phyloP scores from a whole-genome alignment of 129 eudicot species.

The Lactuca sativa region DNA sequence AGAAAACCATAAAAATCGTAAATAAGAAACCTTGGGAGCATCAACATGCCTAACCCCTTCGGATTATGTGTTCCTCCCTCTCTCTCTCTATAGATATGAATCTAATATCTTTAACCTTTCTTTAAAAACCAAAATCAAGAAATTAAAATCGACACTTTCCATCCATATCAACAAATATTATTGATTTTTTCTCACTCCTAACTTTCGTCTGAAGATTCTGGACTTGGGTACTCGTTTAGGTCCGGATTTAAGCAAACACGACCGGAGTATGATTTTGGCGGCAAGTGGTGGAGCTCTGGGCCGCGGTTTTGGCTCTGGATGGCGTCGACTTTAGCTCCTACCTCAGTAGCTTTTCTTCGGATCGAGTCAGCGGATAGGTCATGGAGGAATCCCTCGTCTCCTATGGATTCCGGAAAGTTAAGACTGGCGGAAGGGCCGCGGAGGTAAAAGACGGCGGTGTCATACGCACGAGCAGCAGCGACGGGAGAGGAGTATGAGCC shows the following conservation, averaged over 20 bases:
- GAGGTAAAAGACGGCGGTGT: conserved; percentile 82
- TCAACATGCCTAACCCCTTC: conserved; percentile 34
- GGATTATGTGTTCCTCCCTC: conserved; percentile 28
- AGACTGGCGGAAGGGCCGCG: conserved; percentile 84
- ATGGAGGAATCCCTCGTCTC: conserved; percentile 35
- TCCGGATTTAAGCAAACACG: conserved; percentile 59
- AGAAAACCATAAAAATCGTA: conserved; percentile 11
- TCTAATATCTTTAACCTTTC: not conserved
- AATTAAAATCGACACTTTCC: not conserved
- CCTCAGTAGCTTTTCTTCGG: conserved; percentile 80
- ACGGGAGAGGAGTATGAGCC: conserved; percentile 90
- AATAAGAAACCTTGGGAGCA: conserved; percentile 6
- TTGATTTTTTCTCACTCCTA: conserved; percentile 7
- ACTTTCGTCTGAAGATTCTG: conserved; percentile 61
- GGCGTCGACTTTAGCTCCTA: conserved; percentile 90
- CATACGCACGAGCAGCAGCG: conserved; percentile 97
- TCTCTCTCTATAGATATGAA: conserved; percentile 15
- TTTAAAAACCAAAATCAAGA: not conserved
- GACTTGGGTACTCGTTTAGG: conserved; percentile 74
- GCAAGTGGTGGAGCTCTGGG: not conserved
- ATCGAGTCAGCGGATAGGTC: conserved; percentile 73
- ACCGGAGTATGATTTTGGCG: conserved; percentile 26
- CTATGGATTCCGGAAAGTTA: conserved; percentile 69
- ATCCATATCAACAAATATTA: conserved; percentile 15
- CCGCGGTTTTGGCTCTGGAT: conserved; percentile 33